A percentile compares a stretch with the other conserved stretches of the same genome.
Conservation (phyloP, 2,329 filamentous ascomycete species). For the Chrysoporthe deuterocubensis region DNA sequence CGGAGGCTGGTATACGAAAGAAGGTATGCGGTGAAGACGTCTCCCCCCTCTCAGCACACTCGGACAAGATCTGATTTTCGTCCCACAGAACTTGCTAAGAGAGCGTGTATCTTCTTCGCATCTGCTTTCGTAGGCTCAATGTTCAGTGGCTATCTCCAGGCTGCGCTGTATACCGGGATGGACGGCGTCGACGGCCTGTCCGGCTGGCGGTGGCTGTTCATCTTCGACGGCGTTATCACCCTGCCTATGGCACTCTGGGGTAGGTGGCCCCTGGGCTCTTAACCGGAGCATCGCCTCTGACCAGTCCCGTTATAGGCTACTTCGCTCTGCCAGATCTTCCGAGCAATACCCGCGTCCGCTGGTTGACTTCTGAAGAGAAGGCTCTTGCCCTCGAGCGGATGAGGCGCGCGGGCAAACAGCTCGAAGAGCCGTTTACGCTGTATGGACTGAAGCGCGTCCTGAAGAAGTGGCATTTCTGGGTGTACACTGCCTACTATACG, state of each 20-base stretch:
- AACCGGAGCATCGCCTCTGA: neutral
- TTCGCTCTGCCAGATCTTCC: slow-evolving; percentile 33
- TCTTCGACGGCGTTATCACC: slow-evolving; percentile 38
- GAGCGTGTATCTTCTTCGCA: slow-evolving; percentile 29
- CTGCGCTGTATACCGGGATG: slow-evolving; percentile 34
- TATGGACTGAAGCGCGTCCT: slow-evolving; percentile 34
- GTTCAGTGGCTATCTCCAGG: slow-evolving; percentile 32
- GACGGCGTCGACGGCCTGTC: slow-evolving; percentile 33
- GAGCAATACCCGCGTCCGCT: slow-evolving; percentile 33
- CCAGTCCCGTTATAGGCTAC: slow-evolving; percentile 17
- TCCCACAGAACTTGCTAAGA: slow-evolving; percentile 23
- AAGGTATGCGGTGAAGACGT: slow-evolving; percentile 1
- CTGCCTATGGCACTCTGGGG: slow-evolving; percentile 38
- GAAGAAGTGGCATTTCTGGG: slow-evolving; percentile 40
- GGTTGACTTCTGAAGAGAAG: slow-evolving; percentile 35
- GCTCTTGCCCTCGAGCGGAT: slow-evolving; percentile 33
- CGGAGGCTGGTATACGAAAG: slow-evolving; percentile 29
- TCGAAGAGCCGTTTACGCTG: slow-evolving; percentile 32
- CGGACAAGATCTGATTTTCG: neutral
- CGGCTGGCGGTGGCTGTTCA: slow-evolving; percentile 38
- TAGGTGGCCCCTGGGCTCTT: neutral
- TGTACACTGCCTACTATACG: slow-evolving; percentile 37
- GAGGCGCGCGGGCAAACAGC: slow-evolving; percentile 33
- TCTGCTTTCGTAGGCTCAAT: slow-evolving; percentile 26
- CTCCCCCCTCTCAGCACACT: neutral